Conservation (phyloP, 2,329 filamentous ascomycete genomes). For the Bipolaris cookei region DNA sequence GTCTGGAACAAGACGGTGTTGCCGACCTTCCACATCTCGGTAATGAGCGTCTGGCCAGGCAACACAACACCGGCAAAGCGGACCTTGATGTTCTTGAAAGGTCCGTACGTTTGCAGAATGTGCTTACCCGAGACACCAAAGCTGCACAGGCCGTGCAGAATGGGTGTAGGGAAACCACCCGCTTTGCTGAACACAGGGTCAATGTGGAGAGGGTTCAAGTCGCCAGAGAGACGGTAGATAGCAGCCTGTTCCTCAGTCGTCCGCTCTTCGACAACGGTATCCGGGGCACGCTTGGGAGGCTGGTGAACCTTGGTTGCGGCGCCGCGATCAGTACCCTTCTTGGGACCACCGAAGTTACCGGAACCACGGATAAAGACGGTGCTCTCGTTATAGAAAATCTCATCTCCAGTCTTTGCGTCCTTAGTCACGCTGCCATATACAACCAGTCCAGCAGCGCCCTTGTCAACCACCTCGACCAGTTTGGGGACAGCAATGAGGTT, state of each 20-base stretch:
- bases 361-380: constrained; percentile 91
- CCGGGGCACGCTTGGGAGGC: constrained; percentile 76
- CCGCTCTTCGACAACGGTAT: constrained; percentile 81
- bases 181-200: constrained; percentile 94
- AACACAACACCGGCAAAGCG: constrained; percentile 85
- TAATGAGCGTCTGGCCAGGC: constrained; percentile 85
- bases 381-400: constrained; percentile 95
- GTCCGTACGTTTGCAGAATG: constrained; percentile 81
- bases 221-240: constrained; percentile 89
- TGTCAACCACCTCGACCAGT: constrained; percentile 94
- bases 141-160: constrained; percentile 95
- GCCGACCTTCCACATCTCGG: constrained; percentile 93
- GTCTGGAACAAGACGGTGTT: constrained; percentile 82
- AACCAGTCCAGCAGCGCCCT: constrained; percentile 86
- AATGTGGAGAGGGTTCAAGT: constrained; percentile 95
- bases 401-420: constrained; percentile 82
- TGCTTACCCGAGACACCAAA: constrained; percentile 93
- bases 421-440: constrained; percentile 82
- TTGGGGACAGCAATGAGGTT: constrained; percentile 76
- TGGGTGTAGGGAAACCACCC: constrained; percentile 91
- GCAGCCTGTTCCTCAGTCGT: constrained; percentile 92
- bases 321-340: constrained; percentile 78
- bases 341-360: constrained; percentile 86
- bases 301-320: constrained; percentile 79
- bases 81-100: constrained; percentile 91